phyloP scores from a whole-genome alignment of 805 yeast genomes.

The Hagleromyces aurorensis region DNA sequence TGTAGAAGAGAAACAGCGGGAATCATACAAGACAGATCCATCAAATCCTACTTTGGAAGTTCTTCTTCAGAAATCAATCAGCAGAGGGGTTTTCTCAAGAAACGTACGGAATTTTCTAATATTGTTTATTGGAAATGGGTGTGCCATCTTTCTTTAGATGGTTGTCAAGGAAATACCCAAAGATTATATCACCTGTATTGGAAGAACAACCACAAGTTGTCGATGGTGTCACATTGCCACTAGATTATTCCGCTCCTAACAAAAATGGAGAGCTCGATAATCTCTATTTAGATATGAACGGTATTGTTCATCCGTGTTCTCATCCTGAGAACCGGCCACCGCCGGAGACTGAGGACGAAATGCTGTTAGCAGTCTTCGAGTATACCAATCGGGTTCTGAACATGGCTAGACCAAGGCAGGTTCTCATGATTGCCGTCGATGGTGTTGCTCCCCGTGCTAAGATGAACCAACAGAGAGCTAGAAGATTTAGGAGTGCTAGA shows the following conservation, averaged over 20 bases:
- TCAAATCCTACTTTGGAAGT: no score
- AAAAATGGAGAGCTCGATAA: constrained; percentile 96
- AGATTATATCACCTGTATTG: constrained; percentile 82
- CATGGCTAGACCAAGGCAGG: constrained; percentile 93
- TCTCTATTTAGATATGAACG: constrained; percentile 93
- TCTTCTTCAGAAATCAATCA: no score
- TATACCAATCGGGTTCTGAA: constrained; percentile 86
- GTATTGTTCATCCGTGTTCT: constrained; percentile 98
- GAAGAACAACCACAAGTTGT: constrained; percentile 58
- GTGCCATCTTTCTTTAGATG: constrained; percentile 98
- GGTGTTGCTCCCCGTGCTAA: constrained; percentile 99
- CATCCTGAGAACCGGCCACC: constrained; percentile 96
- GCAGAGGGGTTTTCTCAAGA: neutral
- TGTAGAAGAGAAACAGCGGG: no score
- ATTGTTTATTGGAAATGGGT: no score
- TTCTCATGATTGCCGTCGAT: constrained; percentile 91
- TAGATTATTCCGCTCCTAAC: constrained; percentile 65
- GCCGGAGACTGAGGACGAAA: constrained; percentile 93
- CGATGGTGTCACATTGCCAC: constrained; percentile 57
- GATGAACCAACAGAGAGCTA: constrained; percentile 93
- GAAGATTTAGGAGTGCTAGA: constrained; percentile 86
- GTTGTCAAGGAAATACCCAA: constrained; percentile 89
- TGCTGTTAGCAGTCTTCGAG: constrained; percentile 87
- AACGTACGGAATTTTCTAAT: neutral
- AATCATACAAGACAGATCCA: no score